phyloP scores from a whole-genome alignment of 2,329 filamentous ascomycete species.

The Graphiopsis chlorocephala region DNA sequence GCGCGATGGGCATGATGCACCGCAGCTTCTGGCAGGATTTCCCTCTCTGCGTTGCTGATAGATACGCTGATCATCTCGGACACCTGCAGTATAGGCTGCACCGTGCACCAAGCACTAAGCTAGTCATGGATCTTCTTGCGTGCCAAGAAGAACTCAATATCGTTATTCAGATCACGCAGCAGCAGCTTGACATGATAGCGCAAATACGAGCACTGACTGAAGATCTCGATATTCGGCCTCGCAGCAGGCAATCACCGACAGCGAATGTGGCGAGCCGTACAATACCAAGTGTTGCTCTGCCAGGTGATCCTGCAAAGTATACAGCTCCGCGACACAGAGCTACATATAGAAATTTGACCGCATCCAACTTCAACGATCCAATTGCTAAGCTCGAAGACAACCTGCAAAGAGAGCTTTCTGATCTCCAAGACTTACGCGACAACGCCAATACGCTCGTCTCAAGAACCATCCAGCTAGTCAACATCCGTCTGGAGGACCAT shows the following conservation, averaged over 20 bases:
- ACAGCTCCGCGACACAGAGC: slow-evolving; percentile 20
- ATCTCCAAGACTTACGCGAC: slow-evolving; percentile 41
- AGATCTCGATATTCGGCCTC: slow-evolving; percentile 10
- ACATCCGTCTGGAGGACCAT: slow-evolving; percentile 46
- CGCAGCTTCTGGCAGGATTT: slow-evolving; percentile 45
- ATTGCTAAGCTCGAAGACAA: slow-evolving; percentile 41
- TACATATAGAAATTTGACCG: slow-evolving; percentile 39
- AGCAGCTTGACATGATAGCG: slow-evolving; percentile 40
- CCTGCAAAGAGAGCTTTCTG: slow-evolving; percentile 39
- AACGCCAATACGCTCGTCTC: slow-evolving; percentile 45
- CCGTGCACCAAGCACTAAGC: slow-evolving; percentile 41
- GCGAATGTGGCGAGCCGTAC: background rate
- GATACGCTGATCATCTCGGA: slow-evolving; percentile 43
- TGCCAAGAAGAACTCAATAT: slow-evolving; percentile 46
- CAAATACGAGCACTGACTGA: slow-evolving; percentile 24
- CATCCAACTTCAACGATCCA: slow-evolving; percentile 38
- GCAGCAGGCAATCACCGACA: background rate
- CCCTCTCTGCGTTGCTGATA: slow-evolving; percentile 40
- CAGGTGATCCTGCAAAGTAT: background rate
- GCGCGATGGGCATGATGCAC: slow-evolving; percentile 44
- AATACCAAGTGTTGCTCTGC: background rate
- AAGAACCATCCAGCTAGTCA: slow-evolving; percentile 45
- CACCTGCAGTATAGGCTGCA: slow-evolving; percentile 45
- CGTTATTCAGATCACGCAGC: slow-evolving; percentile 43
- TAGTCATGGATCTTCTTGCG: slow-evolving; percentile 45